These are phyloP conservation scores for Tylopilus felleus DNA, from an alignment of 768 basidiomycete species.

Conservation along the genomic window DNA sequence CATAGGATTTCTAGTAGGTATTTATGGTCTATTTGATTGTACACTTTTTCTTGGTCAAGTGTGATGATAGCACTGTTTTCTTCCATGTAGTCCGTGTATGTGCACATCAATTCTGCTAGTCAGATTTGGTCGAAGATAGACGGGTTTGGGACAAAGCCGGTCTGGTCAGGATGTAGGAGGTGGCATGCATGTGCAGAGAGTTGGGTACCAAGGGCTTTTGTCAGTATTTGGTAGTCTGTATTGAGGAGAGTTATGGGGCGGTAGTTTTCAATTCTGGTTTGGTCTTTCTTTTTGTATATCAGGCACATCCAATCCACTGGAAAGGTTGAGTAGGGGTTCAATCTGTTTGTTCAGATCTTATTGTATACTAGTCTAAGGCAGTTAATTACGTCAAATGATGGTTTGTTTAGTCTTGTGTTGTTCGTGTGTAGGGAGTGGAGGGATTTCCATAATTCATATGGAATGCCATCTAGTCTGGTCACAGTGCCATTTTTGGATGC, in stretches of 20 bases:
- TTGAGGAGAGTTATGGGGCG: slow-evolving; percentile 33
- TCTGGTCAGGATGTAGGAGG: slow-evolving; percentile 24
- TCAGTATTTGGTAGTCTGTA: slow-evolving; percentile 19
- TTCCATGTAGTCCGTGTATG: slow-evolving; percentile 13
- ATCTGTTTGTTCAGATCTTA: background rate
- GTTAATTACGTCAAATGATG: background rate
- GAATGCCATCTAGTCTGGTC: background rate
- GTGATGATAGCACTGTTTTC: slow-evolving; percentile 27
- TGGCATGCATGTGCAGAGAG: slow-evolving; percentile 18
- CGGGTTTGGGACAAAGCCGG: slow-evolving; percentile 34
- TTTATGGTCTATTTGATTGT: slow-evolving; percentile 34
- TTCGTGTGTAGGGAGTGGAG: background rate
- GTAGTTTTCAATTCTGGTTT: slow-evolving; percentile 14
- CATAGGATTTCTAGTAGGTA: slow-evolving; percentile 16
- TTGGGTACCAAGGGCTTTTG: slow-evolving; percentile 18
- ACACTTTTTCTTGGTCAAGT: slow-evolving; percentile 38
- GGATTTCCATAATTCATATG: background rate
- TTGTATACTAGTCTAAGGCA: background rate
- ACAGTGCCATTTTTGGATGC: background rate
- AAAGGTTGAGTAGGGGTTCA: background rate
- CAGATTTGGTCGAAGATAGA: slow-evolving; percentile 33
- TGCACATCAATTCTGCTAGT: slow-evolving; percentile 24
- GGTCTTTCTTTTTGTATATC: background rate
- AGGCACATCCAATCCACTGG: background rate
- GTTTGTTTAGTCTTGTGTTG: background rate